Evolutionary conservation across 2,329 filamentous ascomycete genomes (phyloP), one percentile per base, ranked within the genome.

Genomic region (Exophiala spinifera): DNA sequence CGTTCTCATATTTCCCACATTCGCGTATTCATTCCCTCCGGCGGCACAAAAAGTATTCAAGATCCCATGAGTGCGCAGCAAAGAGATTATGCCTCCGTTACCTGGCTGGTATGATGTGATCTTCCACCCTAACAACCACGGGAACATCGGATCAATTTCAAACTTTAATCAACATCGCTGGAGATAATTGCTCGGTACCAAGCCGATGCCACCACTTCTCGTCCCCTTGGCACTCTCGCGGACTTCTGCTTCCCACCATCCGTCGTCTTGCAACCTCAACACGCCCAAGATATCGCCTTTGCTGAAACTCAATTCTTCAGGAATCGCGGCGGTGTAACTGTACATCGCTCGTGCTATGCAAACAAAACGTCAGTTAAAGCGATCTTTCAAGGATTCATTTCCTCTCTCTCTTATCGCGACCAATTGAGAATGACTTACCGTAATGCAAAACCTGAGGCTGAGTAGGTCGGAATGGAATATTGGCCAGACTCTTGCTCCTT

Each of bases 221-320:
- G 73, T 69, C 7, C 76, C 77, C 37, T 73, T 74, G 15, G 45
- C 42, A 64, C 77, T 79, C 17, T 86, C 85, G 43, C 91, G 88
- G 37, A 96, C 83, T 71, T 96, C 92, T 11, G 95, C 95, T 75
- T 99, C 94, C 63, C 95, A 99, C 94, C 94, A 99, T 17, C 94
- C 94, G 68, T 99, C 94, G 69, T 99, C 94, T 73, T 99, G 94
- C 66, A 95, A 84, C 56, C 91, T 82, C 44, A 96, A 77, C 13
- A 99, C 85, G 1, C 92, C 90, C 13, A 99, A 78, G 55, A 92
- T 84, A 67, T 99, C 95, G 45, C 91, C 91, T 75, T 99, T 99
- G 44, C 80, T 79, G 71, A 99, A 99, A 13, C 88, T 87, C 17
- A 99, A 76, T 72, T 99, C 95, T 69, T 97, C 94, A 0, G 92